Base-by-base conservation (phyloP, 225 moss, liverwort and hornwort genomes). In the Neckera pumila region DNA sequence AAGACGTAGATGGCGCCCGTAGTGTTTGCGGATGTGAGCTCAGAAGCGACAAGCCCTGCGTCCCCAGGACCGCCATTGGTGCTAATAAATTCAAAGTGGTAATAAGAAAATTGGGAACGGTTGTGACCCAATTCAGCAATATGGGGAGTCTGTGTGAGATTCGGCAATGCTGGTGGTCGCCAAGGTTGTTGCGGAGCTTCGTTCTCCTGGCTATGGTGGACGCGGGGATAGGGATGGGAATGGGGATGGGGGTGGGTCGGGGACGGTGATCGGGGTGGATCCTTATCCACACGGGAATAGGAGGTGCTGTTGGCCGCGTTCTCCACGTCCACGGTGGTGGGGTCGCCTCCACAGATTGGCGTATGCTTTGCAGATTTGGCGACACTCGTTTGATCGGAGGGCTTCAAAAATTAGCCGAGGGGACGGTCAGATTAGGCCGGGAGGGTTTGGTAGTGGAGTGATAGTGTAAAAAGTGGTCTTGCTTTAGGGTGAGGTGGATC, bases 301-400 rank as follows among this genome's bases (percentile, higher is more conserved):
- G 61, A 26, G 56, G 33, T 75, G 26, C 82, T 83, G 82, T 53
- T 79, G 69, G 31, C 27, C 42, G 86, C n/a, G 66, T 11, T 69
- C 79, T 72, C 90, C 87, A 87, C 87, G 90, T 90, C 90, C 90
- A 84, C 90, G 87, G 87, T 84, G 90, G 87, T 90, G 84, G 87
- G 90, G 84, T 80, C 84, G 51, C 59, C 73, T 80, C 87, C 84
- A 58, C 65, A 69, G 56, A 89, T 30, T 72, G n/a, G 59, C n/a
- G 34, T n/a, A 66, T 57, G 70, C 84, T 84, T 71, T 38, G 62
- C 51, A 14, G 70, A 56, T 54, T 56, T 17, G 54, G 69, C 36
- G 53, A 14, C 22, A 16, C 56, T 16, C 26, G 38, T 58, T 79
- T 38, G 79, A 79, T 79, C 58, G 58, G 27, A 58, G 79, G 79